Base-by-base conservation (phyloP, 805 yeast species). In the Metschnikowia anglica region DNA sequence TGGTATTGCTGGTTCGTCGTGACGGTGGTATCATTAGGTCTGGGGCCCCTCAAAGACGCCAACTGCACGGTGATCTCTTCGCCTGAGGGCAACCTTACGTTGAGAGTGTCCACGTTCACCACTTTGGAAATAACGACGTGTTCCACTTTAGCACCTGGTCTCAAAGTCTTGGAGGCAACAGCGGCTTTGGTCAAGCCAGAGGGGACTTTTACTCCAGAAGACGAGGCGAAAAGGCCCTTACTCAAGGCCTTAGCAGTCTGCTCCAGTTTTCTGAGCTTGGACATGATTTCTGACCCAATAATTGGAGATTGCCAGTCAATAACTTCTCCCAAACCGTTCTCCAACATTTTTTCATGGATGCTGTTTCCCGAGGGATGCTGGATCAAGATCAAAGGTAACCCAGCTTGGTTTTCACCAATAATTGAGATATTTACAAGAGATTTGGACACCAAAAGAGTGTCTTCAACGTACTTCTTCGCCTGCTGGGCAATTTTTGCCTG, bases 231-330 rank as follows among this genome's bases (percentile, higher is more conserved):
- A 21, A 82, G 51, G 12, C 83, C 83, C 48, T 73, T 72, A 15
- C 79, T 83, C 19, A 71, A 64, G 10, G 73, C 73, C 53, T 74
- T 80, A 12, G 91, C 93, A 1, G 70, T 58, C 47, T 72, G 77
- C 60, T 86, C 95, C 20, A 82, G 79, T 45, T 70, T 74, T 56
- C 95, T 77, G 41, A 85, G 72, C 26, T 60, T 58, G 2, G 74
- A 52, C 89, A 88, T 85, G 18, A 70, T 68, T 33, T 72, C 64
- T 9, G 88, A 66, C 4, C 96, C 96, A 44, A 88, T 67, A 31
- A 79, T 54, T 11, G 76, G 58, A 1, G 88, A 78, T 59, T 88
- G 96, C 88, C 91, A 83, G 60, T 88, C 95, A 19, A 81, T 77
- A 37, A 87, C 80, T 51, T 80, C 81, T 10, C 84, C 95, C 23